phyloP scores from a whole-genome alignment of 2,329 filamentous ascomycete genomes.

The Mariannaea elegans region DNA sequence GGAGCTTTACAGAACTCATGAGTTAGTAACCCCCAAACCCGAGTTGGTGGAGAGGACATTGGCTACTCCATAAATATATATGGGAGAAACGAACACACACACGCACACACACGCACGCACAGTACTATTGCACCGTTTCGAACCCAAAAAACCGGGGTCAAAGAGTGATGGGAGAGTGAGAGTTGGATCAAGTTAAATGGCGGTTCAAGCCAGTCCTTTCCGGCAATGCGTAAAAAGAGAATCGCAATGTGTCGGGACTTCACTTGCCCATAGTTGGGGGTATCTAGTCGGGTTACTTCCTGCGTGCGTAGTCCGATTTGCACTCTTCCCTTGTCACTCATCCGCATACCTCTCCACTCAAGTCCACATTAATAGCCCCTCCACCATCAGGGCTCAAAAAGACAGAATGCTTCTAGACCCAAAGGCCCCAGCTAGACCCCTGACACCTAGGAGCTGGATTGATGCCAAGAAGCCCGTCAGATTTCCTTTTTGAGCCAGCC shows the following conservation, averaged over 20 bases:
- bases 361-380: constrained; percentile 3
- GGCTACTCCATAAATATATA: constrained; percentile 1
- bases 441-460: constrained; percentile 27
- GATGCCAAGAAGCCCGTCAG: constrained; percentile 28
- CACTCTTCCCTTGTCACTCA: background rate
- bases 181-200: background rate
- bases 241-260: background rate
- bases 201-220: background rate
- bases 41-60: constrained; percentile 2
- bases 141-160: background rate
- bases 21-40: background rate
- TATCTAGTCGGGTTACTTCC: background rate
- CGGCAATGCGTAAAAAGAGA: background rate
- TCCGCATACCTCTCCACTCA: constrained; percentile 1
- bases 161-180: background rate
- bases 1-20: background rate
- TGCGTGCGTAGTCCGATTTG: too few species aligned
- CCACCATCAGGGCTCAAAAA: constrained; percentile 21
- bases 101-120: background rate
- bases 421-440: constrained; percentile 16
- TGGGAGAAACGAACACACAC: too few species aligned
- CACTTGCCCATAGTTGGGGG: background rate
- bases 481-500: constrained; percentile 24
- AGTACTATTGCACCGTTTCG: constrained; percentile 1
- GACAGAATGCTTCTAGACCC: constrained; percentile 27